Base-by-base conservation (phyloP, 495 filamentous ascomycete species). In the Physcia stellaris region DNA sequence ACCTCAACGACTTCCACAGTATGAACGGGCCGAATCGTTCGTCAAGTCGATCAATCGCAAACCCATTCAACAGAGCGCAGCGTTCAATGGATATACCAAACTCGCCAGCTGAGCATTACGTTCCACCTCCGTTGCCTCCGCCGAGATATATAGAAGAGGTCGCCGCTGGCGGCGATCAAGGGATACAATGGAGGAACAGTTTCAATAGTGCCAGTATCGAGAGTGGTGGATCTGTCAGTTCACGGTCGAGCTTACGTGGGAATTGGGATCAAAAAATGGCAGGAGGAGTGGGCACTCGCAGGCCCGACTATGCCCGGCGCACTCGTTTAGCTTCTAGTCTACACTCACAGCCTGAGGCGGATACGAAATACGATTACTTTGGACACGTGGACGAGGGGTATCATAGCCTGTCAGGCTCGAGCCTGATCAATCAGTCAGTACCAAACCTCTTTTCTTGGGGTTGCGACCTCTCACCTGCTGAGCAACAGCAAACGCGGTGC, bases 121-220 rank as follows among this genome's bases (percentile, higher is more conserved):
- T 60, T 28, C 77, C 77, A 29, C 76, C 76, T 38, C 73, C 76
- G 41, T 60, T 80, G 43, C 77, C 77, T 33, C 77, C 77, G 6
- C 77, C 76, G 6, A 56, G 63, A 43, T 55, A 62, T 37, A 67
- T 79, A 29, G 61, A 54, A 34, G 72, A 67, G 35, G 49, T 76
- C 35, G 59, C 64, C 40, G 56, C 62, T 42, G 71, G 71, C 23
- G 62, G 68, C 42, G 76, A 79, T 52, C 62, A 63, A n/a, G 73
- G 68, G 35, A 77, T 68, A 70, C 54, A 70, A 43, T 68, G 69
- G 61, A 72, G 64, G 37, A 75, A 78, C 48, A 59, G 55, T 27
- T 37, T 43, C 20, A 55, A 48, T 35, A 41, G 40, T 39, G 47
- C 46, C 11, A 32, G 53, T 11, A 37, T 47, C 34, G 53, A 49